A percentile compares a stretch with the other conserved stretches of the same genome.
Conservation (phyloP, 2,329 filamentous ascomycete species). For the Xylaria sp. region DNA sequence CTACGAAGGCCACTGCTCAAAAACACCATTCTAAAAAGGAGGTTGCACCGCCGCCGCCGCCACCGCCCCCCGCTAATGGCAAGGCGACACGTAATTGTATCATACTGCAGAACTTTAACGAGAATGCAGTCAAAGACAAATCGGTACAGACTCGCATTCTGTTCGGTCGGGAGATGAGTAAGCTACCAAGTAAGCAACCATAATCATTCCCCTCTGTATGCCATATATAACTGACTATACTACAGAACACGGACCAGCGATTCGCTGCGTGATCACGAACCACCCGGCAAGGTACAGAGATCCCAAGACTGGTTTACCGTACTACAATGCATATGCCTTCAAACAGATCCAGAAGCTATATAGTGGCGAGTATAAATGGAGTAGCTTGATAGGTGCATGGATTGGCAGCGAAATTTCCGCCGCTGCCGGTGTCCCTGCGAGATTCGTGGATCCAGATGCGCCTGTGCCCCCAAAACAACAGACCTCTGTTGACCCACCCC, state of each 20-base stretch:
- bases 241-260: constrained; percentile 60
- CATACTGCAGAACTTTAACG: constrained; percentile 69
- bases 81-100: constrained; percentile 68
- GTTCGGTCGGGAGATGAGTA: constrained; percentile 68
- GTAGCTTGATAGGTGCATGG: constrained; percentile 82
- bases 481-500: constrained; percentile 26
- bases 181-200: constrained; percentile 61
- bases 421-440: constrained; percentile 80
- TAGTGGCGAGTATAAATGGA: constrained; percentile 83
- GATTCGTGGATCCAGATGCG: constrained; percentile 67
- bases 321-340: constrained; percentile 82
- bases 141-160: constrained; percentile 67
- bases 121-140: constrained; percentile 65
- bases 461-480: constrained; percentile 46
- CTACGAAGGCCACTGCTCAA: constrained; percentile 40
- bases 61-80: constrained; percentile 53
- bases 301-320: constrained; percentile 83
- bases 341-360: constrained; percentile 80
- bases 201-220: neutral
- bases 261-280: constrained; percentile 84
- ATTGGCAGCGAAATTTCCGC: constrained; percentile 74
- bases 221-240: constrained; percentile 34
- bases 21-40: constrained; percentile 45
- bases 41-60: constrained; percentile 45
- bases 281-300: constrained; percentile 85